Evolutionary conservation across 2,329 filamentous ascomycete genomes (phyloP), one percentile per base, ranked within the genome.

Genomic region (Fusarium lyarnte): DNA sequence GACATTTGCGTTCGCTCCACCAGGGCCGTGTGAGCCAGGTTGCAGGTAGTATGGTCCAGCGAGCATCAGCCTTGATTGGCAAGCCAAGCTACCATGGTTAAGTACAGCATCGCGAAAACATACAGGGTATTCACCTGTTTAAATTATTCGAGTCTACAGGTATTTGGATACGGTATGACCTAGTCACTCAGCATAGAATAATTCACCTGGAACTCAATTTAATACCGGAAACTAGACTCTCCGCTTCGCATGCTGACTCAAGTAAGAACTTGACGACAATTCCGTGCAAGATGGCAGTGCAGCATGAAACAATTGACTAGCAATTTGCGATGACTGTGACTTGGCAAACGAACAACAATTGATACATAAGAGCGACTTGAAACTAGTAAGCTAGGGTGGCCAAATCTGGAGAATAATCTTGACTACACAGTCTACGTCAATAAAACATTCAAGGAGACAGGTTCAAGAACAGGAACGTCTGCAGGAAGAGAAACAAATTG

Each of bases 11-110:
- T 75, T 67, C 72, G 42, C 43, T 47, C 57, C 54, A 62, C 42
- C 47, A 42, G 49, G 72, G 59, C 62, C 69, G 61, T 73, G 65
- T 65, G 71, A 72, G 64, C 60, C 57, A 74, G 71, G 60, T 58
- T 65, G 66, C 64, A 72, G 59, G 61, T 69, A 59, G 68, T 67
- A 71, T 72, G 63, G 61, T 72, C 61, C 35, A 39, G 36, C 38
- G 31, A 33, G 31, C 29, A 49, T 64, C 63, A 63, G 61, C 45
- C 63, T 58, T 69, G 35, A 63, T 57, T 58, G 58, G 51, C 58
- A 58, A 66, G 46, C 33, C 45, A 55, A 59, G 57, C 52, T 51
- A 39, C 27, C 19, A 27, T 62, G 38, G 54, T 43, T 63, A 39
- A 57, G 53, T 53, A 66, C 61, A 38, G 47, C 58, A 69, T 63